Base-by-base conservation (phyloP, 2,329 filamentous ascomycete genomes). In the Neofusicoccum umdonicola region DNA sequence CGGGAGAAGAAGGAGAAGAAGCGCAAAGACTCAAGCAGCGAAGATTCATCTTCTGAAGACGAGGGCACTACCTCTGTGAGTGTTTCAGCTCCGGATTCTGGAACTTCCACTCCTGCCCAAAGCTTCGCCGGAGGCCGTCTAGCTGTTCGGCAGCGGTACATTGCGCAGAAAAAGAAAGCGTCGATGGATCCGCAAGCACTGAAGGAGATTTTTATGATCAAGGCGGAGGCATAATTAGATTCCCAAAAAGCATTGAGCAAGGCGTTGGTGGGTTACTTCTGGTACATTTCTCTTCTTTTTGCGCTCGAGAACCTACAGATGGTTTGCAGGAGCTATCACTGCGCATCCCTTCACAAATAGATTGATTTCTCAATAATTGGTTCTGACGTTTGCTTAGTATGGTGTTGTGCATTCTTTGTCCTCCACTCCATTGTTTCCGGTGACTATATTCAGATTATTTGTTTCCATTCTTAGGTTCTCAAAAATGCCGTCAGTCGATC, bases 91-190 rank as follows among this genome's bases (percentile, higher is more conserved):
- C n/a, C 56, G 15, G 42, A n/a, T 5, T 37, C 42, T 19, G 31
- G 42, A 22, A 37, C 42, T 11, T 62, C 80, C 78, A 51, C 81
- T 81, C 34, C 83, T 80, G 35, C 82, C 82, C 75, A 71, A 22
- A 68, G 65, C 1, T 77, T 76, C 54, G 69, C 67, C 12, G 81
- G 84, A 31, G 87, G 84, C 56, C 85, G 92, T 68, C 91, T 93
- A 74, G 85, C 90, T 63, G 87, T 93, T 52, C 84, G 94, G 68
- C 88, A 91, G 69, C 85, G 92, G 66, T 92, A 93, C 77, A 97
- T 98, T 72, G 90, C 90, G 64, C 91, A 95, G 71, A 98, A 98
- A 82, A 88, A 88, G 71, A 87, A 89, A 80, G 93, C 93, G 2
- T 85, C 93, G 65, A 85, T 92, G 80, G 91, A 97, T 76, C 85